phyloP scores from a whole-genome alignment of 2,329 filamentous ascomycete genomes.

The Cryphonectria japonica region DNA sequence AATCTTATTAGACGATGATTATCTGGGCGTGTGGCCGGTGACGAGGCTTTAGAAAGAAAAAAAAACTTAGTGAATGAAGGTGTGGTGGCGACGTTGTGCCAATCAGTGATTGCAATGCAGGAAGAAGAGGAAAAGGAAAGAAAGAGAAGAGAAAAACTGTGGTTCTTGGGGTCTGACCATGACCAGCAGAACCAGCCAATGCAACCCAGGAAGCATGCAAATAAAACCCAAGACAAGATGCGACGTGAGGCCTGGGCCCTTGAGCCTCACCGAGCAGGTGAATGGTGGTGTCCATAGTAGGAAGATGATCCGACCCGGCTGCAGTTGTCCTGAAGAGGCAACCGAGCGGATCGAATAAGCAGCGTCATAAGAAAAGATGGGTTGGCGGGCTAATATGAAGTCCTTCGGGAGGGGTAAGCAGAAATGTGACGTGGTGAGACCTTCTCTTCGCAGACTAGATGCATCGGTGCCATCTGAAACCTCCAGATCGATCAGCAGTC shows the following conservation, averaged over 20 bases:
- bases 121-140: neutral
- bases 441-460: neutral
- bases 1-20: neutral
- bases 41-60: neutral
- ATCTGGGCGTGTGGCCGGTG: neutral
- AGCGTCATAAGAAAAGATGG: neutral
- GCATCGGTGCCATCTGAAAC: slow-evolving; percentile 3
- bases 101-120: neutral
- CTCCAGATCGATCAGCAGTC: neutral
- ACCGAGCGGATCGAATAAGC: slow-evolving; percentile 4
- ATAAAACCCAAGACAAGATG: neutral
- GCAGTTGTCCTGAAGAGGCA: too few species aligned
- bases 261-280: neutral
- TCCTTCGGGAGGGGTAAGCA: neutral
- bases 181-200: neutral
- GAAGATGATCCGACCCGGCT: neutral
- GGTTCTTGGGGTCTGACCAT: neutral
- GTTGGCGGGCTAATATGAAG: neutral
- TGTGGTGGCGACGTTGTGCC: neutral
- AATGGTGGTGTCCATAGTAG: neutral
- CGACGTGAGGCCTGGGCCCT: neutral
- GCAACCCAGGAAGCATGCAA: neutral
- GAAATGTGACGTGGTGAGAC: slow-evolving; percentile 8
- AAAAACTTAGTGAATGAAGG: neutral
- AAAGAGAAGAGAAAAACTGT: neutral